A percentile compares a stretch with the other conserved stretches of the same genome.
phyloP scores from a whole-genome alignment of 108 stramenopile species.

The Chaetoceros muelleri region DNA sequence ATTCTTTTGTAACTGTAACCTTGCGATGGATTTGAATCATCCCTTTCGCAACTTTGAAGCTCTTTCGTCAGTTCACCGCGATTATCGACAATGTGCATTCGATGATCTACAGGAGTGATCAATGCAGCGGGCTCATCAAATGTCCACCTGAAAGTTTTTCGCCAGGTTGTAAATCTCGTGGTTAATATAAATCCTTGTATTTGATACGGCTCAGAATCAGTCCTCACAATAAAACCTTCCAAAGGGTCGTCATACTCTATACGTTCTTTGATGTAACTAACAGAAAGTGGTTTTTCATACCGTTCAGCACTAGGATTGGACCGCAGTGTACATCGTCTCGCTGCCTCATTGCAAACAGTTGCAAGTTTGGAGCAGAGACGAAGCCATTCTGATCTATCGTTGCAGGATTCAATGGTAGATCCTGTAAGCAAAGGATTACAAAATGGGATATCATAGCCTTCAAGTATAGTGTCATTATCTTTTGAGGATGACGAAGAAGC shows the following conservation, averaged over 20 bases:
- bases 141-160: slow-evolving; percentile 36
- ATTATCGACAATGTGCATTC: slow-evolving; percentile 24
- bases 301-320: not conserved
- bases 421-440: not conserved
- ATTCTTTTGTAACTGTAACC: slow-evolving; percentile 42
- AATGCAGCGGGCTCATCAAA: slow-evolving; percentile 23
- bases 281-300: slow-evolving; percentile 31
- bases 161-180: slow-evolving; percentile 51
- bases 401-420: not conserved
- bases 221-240: slow-evolving; percentile 34
- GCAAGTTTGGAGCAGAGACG: slow-evolving; percentile 18
- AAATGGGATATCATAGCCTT: not conserved
- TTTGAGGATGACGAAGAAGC: not conserved
- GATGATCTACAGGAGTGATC: not conserved
- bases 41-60: slow-evolving; percentile 20
- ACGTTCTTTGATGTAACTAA: slow-evolving; percentile 49
- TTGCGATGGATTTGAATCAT: slow-evolving; percentile 26
- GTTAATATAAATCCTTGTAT: slow-evolving; percentile 47
- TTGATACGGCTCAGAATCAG: slow-evolving; percentile 13
- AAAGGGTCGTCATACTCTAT: slow-evolving; percentile 52
- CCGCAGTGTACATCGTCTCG: slow-evolving; percentile 15
- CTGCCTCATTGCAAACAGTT: slow-evolving; percentile 42
- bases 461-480: not conserved
- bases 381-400: not conserved
- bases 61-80: slow-evolving; percentile 25